Evolutionary conservation across 179 eudicot species (phyloP), one percentile per base, ranked within the genome.

Genomic region (Dionaea muscipula): DNA sequence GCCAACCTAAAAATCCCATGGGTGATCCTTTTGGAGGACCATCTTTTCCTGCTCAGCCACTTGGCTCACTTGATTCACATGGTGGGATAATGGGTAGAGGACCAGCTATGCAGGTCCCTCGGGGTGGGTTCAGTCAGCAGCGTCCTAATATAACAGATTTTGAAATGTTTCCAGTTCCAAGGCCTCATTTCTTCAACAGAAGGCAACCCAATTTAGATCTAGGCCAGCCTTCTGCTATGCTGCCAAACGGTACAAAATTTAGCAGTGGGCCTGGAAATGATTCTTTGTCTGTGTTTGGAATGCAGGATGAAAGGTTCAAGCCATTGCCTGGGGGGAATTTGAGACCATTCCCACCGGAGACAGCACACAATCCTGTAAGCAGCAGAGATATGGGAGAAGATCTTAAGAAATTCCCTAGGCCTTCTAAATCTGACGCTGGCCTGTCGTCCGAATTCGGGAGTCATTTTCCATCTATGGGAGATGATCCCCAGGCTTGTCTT

Each of bases 281-380:
- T n/a, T n/a, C n/a, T n/a, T n/a, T n/a, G n/a, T n/a, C n/a, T n/a
- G n/a, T n/a, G n/a, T n/a, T n/a, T n/a, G n/a, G n/a, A 26, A 52
- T 72, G 62, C 66, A 57, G 45, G 90, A 70, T 68, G 84, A 77
- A 54, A 78, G 81, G 59, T 60, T 59, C 41, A 83, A 70, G 67
- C 60, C 35, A 33, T 40, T 60, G 26, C 49, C 63, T 0, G 81
- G 69, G 59, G 93, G 72, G 65, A 76, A 66, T 60, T 51, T 72
- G 53, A 72, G 72, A 66, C 69, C 59, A 39, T 82, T 82, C 47
- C 67, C 82, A 4, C 13, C 27, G 16, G 77, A 62, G 20, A 60
- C 62, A 45, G 31, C 33, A 26, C 66, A 51, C 31, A 55, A 47
- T 26, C 47, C 22, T 39, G 14, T 50, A 51, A 71, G 68, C 55